These are phyloP conservation scores for Rhodotorula sp. DNA, from an alignment of 1,284 basidiomycete species.

Conservation along the genomic window DNA sequence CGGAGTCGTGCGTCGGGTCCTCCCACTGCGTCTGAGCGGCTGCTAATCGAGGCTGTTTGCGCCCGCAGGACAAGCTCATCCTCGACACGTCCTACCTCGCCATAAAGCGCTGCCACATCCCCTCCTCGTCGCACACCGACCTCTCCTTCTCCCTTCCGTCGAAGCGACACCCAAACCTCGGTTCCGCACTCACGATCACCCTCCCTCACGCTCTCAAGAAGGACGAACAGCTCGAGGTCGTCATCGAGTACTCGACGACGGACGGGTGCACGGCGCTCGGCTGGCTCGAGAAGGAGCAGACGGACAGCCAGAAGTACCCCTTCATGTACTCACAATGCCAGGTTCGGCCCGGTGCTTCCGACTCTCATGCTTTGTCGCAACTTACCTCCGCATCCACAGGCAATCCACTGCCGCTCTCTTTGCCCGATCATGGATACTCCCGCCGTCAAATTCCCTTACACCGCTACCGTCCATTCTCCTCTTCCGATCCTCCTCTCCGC, in stretches of 20 bases:
- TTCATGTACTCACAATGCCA: constrained; percentile 68
- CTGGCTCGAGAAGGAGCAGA: constrained; percentile 90
- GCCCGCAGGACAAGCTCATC: constrained; percentile 30
- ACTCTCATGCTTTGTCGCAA: constrained; percentile 60
- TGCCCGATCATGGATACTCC: constrained; percentile 74
- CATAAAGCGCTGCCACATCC: constrained; percentile 56
- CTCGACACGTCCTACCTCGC: constrained; percentile 77
- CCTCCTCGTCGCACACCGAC: constrained; percentile 29
- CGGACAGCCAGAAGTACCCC: constrained; percentile 78
- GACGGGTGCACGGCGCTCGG: constrained; percentile 80
- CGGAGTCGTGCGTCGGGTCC: constrained; percentile 63
- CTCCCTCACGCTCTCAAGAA: constrained; percentile 53
- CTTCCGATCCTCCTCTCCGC: constrained; percentile 83
- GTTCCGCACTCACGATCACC: constrained; percentile 62
- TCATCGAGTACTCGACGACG: constrained; percentile 71
- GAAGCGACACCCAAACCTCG: constrained; percentile 55
- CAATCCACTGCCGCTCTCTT: constrained; percentile 79
- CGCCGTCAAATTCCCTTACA: constrained; percentile 54
- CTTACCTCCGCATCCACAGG: neutral
- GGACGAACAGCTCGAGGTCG: constrained; percentile 59
- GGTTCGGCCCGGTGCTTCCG: constrained; percentile 77
- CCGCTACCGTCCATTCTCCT: constrained; percentile 68
- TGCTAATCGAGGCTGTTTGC: constrained; percentile 12
- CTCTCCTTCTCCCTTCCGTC: constrained; percentile 18
- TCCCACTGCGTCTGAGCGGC: neutral